Evolutionary conservation across 2,329 filamentous ascomycete genomes (phyloP).

Genomic region (Aspergillus sp.): DNA sequence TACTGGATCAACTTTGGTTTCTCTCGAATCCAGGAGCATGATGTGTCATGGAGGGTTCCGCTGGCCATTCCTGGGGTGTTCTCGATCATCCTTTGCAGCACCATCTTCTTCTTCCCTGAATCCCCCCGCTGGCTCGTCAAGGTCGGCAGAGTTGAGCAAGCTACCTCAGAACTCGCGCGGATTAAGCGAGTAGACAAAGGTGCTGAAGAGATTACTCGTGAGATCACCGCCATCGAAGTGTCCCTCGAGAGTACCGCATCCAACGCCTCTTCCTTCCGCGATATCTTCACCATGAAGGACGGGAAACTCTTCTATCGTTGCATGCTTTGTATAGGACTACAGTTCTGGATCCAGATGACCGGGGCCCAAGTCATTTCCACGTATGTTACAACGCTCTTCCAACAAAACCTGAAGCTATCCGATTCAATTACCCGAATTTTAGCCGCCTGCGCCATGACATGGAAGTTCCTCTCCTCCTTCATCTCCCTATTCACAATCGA

Average conservation of each 20-base stretch:
- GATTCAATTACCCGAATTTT: slow-evolving; percentile 2
- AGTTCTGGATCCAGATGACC: slow-evolving; percentile 45
- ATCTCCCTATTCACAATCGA: slow-evolving; percentile 13
- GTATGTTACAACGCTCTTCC: slow-evolving; percentile 30
- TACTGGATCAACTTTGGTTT: background rate
- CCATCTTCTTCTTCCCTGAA: slow-evolving; percentile 33
- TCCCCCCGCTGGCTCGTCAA: slow-evolving; percentile 33
- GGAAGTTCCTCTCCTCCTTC: slow-evolving; percentile 13
- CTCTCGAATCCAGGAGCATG: background rate
- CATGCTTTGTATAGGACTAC: slow-evolving; percentile 48
- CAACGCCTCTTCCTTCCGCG: slow-evolving; percentile 43
- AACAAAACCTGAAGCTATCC: slow-evolving; percentile 5
- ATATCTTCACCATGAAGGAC: slow-evolving; percentile 45
- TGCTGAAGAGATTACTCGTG: slow-evolving; percentile 36
- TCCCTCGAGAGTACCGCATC: slow-evolving; percentile 40
- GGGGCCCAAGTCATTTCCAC: slow-evolving; percentile 39
- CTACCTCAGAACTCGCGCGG: slow-evolving; percentile 13
- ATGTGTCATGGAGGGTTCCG: background rate
- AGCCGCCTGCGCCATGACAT: slow-evolving; percentile 6
- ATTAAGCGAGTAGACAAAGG: background rate
- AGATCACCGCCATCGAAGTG: slow-evolving; percentile 49
- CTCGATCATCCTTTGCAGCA: slow-evolving; percentile 16
- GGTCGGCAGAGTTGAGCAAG: slow-evolving; percentile 22
- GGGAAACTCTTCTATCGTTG: slow-evolving; percentile 53
- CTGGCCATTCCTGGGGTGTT: background rate